Base-by-base conservation (phyloP, 768 basidiomycete species). In the Albatrellus ellisii region DNA sequence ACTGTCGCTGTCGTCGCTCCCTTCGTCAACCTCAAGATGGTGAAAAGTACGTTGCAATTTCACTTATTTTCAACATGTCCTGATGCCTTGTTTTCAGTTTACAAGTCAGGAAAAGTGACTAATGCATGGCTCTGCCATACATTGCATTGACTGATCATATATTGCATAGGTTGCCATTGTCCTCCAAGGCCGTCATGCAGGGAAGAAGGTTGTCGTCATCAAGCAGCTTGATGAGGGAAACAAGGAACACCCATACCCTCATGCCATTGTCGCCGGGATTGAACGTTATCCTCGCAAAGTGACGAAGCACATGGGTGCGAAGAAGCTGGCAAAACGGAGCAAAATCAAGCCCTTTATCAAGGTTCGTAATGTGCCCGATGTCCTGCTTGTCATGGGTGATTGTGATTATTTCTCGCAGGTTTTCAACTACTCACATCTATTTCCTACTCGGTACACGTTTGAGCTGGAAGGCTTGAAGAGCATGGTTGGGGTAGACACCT, bases 291-390 rank as follows among this genome's bases (percentile, higher is more conserved):
- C 95, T 14, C 72, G 85, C 61, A 98, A 98, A 71, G 94, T 98
- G 54, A 95, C 89, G 53, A 84, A 83, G 60, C 81, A 85, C 51
- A 98, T 98, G 94, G 88, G 94, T 51, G 78, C 87, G 64, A 98
- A 95, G 75, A 89, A 87, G 63, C 63, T 98, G 52, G 76, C 82
- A 53, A 74, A 72, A 68, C 75, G 95, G 69, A 90, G 79, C 69
- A 94, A 91, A 68, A 82, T 99, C 66, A 99, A 99, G 77, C 95
- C 95, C 53, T 99, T 99, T 67, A 90, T 99, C 75, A 98, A 99
- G 79, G 92, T 90, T 54, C 54, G 73, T 63, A 21, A 14, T 10
- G 29, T 15, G 4, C 26, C 25, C 36, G 22, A 7, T 11, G 21
- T 14, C 28, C 10, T 29, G 31, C 14, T n/a, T 37, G 29, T 22